Percentiles rank a stretch among this genome's conserved stretches.
These are phyloP conservation scores for Moniliophthora roreri DNA, from an alignment of 1,284 basidiomycete genomes.

Conservation along the genomic window DNA sequence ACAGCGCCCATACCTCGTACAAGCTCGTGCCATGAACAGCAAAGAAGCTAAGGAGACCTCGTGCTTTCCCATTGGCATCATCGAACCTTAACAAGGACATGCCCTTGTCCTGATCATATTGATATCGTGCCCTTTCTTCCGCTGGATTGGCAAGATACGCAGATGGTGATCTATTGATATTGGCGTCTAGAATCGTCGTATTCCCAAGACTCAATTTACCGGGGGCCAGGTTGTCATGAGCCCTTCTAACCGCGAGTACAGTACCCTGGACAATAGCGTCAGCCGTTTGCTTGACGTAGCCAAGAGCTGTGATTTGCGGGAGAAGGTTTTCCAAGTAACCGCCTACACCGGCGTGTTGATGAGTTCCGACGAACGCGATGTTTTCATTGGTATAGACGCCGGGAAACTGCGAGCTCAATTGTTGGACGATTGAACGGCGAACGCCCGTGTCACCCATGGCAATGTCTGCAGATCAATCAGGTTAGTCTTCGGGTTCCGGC, in stretches of 20 bases:
- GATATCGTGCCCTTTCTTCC: conserved; percentile 62
- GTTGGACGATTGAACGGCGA: conserved; percentile 65
- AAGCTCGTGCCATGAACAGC: conserved; percentile 81
- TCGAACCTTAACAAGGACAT: conserved; percentile 67
- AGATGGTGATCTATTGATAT: conserved; percentile 73
- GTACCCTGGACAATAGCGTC: conserved; percentile 72
- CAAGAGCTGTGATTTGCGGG: conserved; percentile 74
- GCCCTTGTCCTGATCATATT: conserved; percentile 72
- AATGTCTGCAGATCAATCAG: conserved; percentile 47
- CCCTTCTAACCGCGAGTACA: conserved; percentile 65
- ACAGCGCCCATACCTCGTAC: conserved; percentile 51
- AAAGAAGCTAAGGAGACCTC: conserved; percentile 76
- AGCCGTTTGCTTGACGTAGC: conserved; percentile 69
- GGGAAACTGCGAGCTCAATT: conserved; percentile 55
- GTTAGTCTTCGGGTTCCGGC: background rate
- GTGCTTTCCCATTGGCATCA: conserved; percentile 51
- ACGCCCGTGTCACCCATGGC: conserved; percentile 81
- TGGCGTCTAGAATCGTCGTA: conserved; percentile 64
- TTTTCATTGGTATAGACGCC: conserved; percentile 70
- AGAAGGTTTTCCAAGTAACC: conserved; percentile 79
- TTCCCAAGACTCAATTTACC: conserved; percentile 68
- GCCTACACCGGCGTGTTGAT: conserved; percentile 77
- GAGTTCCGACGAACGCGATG: conserved; percentile 77
- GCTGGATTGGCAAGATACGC: conserved; percentile 75
- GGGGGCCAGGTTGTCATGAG: conserved; percentile 61